Base-by-base conservation (phyloP, 2,329 filamentous ascomycete genomes). In the Parastagonospora avenae region DNA sequence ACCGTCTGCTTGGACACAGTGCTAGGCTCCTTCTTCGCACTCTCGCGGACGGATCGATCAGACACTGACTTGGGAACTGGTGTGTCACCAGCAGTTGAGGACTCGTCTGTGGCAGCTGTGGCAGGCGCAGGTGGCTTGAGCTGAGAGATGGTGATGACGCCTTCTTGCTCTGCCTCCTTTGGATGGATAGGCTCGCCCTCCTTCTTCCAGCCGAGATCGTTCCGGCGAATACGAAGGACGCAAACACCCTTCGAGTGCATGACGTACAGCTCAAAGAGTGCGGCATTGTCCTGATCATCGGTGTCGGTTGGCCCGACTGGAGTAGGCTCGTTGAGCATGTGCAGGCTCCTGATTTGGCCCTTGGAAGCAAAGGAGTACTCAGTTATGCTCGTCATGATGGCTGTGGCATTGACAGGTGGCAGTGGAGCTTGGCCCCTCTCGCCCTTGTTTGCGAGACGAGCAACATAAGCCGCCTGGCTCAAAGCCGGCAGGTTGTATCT, bases 231-330 rank as follows among this genome's bases (percentile, higher is more conserved):
- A 57, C 86, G 87, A 46, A 97, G 73, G 64, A 90, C 93, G 14
- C 92, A 92, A n/a, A 97, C 92, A 54, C 94, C 94, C 77, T 92
- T 95, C 9, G 94, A 97, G 74, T 99, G 93, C 88, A 97, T 96
- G 29, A 91, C 89, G 71, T 99, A 99, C 8, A 99, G 82, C 77
- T 99, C 94, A 67, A 99, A 97, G 11, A 97, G 77, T 0, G 88
- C 86, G 12, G 85, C 85, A 57, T 94, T 89, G 16, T 88, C 86
- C 1, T 79, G 75, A 15, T 75, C 73, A 19, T 80, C 80, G 33
- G 84, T 83, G 52, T 85, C 80, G 6, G 81, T 76, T 62, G 71
- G 46, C 55, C 85, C 83, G 48, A 87, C 84, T 5, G 33, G 11
- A 14, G 16, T 36, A 30, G 89, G 86, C 62, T 82, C 87, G 65